A percentile compares a stretch with the other conserved stretches of the same genome.
Evolutionary conservation across 208 protist genomes (phyloP).

Genomic region (Leptomonas pyrrhocoris): DNA sequence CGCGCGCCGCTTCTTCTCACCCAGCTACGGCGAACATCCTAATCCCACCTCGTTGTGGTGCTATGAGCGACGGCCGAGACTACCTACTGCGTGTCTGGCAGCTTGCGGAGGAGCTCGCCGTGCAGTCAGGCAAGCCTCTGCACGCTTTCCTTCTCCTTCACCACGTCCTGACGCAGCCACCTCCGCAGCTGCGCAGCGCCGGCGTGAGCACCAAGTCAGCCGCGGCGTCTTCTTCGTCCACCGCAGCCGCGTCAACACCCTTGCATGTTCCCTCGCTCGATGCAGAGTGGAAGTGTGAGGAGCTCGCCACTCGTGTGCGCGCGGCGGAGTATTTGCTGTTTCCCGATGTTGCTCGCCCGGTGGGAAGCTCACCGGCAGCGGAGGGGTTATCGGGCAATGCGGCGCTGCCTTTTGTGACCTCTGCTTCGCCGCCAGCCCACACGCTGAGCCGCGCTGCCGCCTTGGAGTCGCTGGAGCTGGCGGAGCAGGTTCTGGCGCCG

Average conservation of each 20-base stretch:
- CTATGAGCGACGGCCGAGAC: conserved; percentile 15
- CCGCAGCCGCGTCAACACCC: neutral
- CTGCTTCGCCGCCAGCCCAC: neutral
- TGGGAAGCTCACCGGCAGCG: too few relatives aligned
- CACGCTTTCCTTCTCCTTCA: conserved; percentile 54
- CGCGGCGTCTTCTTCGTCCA: neutral
- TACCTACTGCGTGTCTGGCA: conserved; percentile 29
- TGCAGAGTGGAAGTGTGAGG: conserved; percentile 47
- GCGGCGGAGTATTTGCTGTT: conserved; percentile 54
- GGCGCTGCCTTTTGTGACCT: neutral
- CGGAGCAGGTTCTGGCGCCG: conserved; percentile 52
- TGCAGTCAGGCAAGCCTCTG: conserved; percentile 36
- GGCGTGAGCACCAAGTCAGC: conserved; percentile 1
- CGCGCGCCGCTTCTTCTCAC: too few relatives aligned
- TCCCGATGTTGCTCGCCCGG: neutral
- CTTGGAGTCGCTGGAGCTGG: conserved; percentile 47
- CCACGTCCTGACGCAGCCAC: conserved; percentile 30
- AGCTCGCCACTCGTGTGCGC: conserved; percentile 49
- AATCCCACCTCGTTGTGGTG: neutral
- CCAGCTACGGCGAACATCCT: too few relatives aligned
- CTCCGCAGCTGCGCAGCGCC: conserved; percentile 11
- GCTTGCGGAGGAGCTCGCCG: conserved; percentile 56
- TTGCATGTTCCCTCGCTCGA: conserved; percentile 31
- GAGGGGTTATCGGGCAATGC: too few relatives aligned
- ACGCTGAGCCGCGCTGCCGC: conserved; percentile 26